Base-by-base conservation (phyloP, 2,329 filamentous ascomycete genomes). In the Ramularia endophylla region DNA sequence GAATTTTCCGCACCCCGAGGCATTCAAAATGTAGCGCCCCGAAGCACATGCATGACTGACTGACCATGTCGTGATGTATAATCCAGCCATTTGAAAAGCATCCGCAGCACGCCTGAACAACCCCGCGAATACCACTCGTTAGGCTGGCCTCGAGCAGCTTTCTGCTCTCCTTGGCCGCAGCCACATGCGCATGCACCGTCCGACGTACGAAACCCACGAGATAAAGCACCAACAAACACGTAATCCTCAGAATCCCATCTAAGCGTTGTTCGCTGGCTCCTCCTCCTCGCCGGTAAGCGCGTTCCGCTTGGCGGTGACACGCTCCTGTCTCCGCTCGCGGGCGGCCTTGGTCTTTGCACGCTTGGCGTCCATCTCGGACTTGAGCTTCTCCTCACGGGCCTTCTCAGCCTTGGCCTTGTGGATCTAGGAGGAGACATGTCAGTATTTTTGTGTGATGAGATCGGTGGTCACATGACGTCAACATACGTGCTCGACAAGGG, bases 381-480 rank as follows among this genome's bases (percentile, higher is more conserved):
- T 90, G 73, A 98, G 81, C 66, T 82, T 74, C 75, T 82, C 82
- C 85, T 97, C 92, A 73, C 92, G 92, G 58, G 81, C 80, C 80
- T 94, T 94, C 87, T 98, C 92, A 64, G 92, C 92, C 87, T 98
- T 98, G 77, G 92, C 92, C 75, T 89, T 94, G 86, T 98, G 92
- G 71, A 98, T 97, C 92, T 98, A 65, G 35, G 38, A 43, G 50
- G n/a, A n/a, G 44, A 55, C 41, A 25, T 44, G 38, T 52, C 42
- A 50, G 46, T 45, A 46, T 32, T 17, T 29, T 17, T 32, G 35
- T 29, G 34, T 33, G 27, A 34, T 25, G 22, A 25, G 22, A 25
- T 25, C 11, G 22, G 11, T 6, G 22, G 11, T 25, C 22, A 25
- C 11, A 25, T 25, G 22, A 25, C n/a, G n/a, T 42, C 41, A 64